Evolutionary conservation across 805 yeast species (phyloP).

Genomic region (Nakazawaea sp.): DNA sequence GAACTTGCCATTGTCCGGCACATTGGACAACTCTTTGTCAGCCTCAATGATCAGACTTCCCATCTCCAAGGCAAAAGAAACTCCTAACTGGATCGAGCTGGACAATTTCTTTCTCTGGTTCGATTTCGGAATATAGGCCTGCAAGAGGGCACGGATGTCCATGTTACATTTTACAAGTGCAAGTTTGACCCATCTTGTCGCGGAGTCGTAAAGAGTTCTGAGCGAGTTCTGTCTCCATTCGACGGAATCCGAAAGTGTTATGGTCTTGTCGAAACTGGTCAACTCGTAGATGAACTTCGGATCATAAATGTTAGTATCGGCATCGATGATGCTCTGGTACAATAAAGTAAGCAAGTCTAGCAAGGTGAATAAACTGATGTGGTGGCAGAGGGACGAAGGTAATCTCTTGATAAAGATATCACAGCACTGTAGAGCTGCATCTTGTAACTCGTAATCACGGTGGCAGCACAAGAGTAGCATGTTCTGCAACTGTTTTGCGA

Average conservation of each 20-base stretch:
- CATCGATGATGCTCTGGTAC: constrained; percentile 76
- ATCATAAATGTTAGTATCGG: constrained; percentile 76
- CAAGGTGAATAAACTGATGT: constrained; percentile 63
- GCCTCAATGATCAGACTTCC: constrained; percentile 66
- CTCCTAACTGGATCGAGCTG: constrained; percentile 60
- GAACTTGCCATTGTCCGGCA: constrained; percentile 26
- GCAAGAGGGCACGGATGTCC: constrained; percentile 75
- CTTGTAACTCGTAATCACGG: constrained; percentile 66
- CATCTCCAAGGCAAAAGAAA: constrained; percentile 85
- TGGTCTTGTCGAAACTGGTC: constrained; percentile 33
- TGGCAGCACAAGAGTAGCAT: constrained; percentile 72
- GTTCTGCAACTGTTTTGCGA: constrained; percentile 63
- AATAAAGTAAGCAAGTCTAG: constrained; percentile 74
- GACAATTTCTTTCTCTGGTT: constrained; percentile 15
- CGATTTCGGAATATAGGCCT: constrained; percentile 55
- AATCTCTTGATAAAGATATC: constrained; percentile 55
- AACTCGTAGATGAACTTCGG: constrained; percentile 66
- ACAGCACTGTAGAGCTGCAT: constrained; percentile 72
- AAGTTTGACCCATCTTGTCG: constrained; percentile 60
- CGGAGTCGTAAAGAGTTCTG: constrained; percentile 46
- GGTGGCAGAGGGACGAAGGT: constrained; percentile 78
- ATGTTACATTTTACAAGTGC: constrained; percentile 54
- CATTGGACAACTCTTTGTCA: constrained; percentile 58
- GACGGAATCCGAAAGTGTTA: constrained; percentile 68
- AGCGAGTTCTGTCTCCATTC: constrained; percentile 70